Percentiles rank a stretch among this genome's conserved stretches.
Conservation (phyloP, 352 stramenopile genomes). For the Phytophthora constricta region DNA sequence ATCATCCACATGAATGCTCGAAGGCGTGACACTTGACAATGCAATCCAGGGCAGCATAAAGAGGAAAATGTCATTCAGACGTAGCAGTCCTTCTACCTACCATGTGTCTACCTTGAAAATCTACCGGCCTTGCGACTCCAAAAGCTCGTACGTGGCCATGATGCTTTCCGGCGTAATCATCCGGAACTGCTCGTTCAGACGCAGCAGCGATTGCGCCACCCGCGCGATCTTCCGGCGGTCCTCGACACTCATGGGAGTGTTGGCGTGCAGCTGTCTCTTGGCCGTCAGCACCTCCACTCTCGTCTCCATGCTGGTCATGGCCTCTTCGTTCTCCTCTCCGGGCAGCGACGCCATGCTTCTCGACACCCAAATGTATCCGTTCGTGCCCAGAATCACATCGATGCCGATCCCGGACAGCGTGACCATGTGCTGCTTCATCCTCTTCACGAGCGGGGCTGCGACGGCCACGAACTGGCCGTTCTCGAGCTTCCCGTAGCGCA, state of each 20-base stretch:
- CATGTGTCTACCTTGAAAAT: not conserved
- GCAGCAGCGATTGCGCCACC: slow-evolving; percentile 90
- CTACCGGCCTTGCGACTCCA: slow-evolving; percentile 42
- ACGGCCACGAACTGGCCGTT: slow-evolving; percentile 95
- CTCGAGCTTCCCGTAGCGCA: slow-evolving; percentile 95
- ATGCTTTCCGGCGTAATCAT: slow-evolving; percentile 93
- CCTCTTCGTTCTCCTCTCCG: slow-evolving; percentile 54
- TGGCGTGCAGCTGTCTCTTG: slow-evolving; percentile 89
- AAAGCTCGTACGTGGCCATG: slow-evolving; percentile 81
- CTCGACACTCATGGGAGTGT: slow-evolving; percentile 72
- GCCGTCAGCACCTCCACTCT: slow-evolving; percentile 92
- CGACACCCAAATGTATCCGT: slow-evolving; percentile 97
- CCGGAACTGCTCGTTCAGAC: slow-evolving; percentile 89
- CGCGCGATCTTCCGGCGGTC: slow-evolving; percentile 88
- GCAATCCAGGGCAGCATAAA: not conserved
- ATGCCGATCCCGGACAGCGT: slow-evolving; percentile 79
- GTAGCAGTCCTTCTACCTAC: not conserved
- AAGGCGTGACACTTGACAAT: too few relatives aligned
- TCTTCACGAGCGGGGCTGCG: slow-evolving; percentile 89
- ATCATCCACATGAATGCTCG: too few relatives aligned
- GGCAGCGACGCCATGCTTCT: slow-evolving; percentile 72
- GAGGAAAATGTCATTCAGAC: not conserved
- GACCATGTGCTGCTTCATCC: slow-evolving; percentile 96
- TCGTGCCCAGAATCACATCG: slow-evolving; percentile 94
- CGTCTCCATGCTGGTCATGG: slow-evolving; percentile 73